phyloP scores from a whole-genome alignment of 768 basidiomycete genomes.

The Rhizopogon vesiculosus region DNA sequence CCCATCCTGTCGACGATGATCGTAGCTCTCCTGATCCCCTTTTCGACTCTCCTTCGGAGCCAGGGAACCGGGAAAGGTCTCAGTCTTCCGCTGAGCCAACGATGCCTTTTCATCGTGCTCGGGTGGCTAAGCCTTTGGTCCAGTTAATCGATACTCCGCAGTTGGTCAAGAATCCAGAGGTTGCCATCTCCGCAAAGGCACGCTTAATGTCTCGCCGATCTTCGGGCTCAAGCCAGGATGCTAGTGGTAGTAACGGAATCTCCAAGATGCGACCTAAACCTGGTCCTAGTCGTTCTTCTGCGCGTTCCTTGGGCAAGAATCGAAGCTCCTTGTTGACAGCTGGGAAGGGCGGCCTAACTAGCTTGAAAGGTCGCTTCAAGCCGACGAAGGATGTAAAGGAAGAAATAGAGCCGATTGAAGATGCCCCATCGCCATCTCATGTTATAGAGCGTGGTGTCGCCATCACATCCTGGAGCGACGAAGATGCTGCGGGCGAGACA shows the following conservation, averaged over 20 bases:
- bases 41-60: conserved; percentile 20
- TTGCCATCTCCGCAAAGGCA: conserved; percentile 47
- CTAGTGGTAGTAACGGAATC: conserved; percentile 5
- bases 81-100: neutral
- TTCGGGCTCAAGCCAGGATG: conserved; percentile 5
- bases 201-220: conserved; percentile 29
- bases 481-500: conserved; percentile 7
- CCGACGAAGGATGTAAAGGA: conserved; percentile 10
- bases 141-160: conserved; percentile 41
- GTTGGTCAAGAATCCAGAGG: conserved; percentile 22
- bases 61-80: conserved; percentile 6
- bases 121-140: conserved; percentile 49
- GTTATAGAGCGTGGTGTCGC: conserved; percentile 5
- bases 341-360: conserved; percentile 47
- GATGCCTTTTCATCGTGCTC: conserved; percentile 38
- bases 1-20: neutral
- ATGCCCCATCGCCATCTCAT: neutral
- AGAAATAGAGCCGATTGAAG: conserved; percentile 16
- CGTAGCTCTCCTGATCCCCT: conserved; percentile 19
- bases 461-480: conserved; percentile 16
- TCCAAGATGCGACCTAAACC: conserved; percentile 28
- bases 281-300: conserved; percentile 50
- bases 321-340: conserved; percentile 52
- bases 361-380: conserved; percentile 41
- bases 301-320: conserved; percentile 33